Evolutionary conservation across 2,329 filamentous ascomycete genomes (phyloP).

Genomic region (Massarina eburnea): DNA sequence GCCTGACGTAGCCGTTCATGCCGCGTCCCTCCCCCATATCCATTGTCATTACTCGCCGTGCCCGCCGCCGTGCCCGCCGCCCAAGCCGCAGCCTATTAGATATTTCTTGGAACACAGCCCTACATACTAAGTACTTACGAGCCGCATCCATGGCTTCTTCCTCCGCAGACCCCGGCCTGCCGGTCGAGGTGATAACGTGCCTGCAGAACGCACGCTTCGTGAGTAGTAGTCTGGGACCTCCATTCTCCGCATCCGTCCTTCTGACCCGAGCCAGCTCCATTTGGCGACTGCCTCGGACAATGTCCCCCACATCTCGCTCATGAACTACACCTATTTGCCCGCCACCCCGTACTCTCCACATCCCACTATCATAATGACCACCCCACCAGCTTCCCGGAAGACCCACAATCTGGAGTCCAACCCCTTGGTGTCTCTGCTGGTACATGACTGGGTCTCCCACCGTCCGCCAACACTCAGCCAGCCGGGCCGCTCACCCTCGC

Average conservation of each 20-base stretch:
- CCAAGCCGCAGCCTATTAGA: no score
- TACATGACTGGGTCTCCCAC: conserved; percentile 97
- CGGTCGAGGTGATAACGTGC: conserved; percentile 83
- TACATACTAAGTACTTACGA: background rate
- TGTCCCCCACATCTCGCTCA: conserved; percentile 87
- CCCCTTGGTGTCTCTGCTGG: conserved; percentile 86
- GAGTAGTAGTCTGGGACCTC: conserved; percentile 33
- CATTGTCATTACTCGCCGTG: no score
- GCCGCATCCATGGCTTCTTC: background rate
- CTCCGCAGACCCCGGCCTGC: conserved; percentile 56
- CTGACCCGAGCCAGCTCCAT: conserved; percentile 67
- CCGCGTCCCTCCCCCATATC: no score
- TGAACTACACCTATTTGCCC: conserved; percentile 98
- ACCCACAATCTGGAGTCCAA: conserved; percentile 81
- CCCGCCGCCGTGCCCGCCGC: no score
- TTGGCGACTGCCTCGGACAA: conserved; percentile 86
- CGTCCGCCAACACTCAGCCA: conserved; percentile 72
- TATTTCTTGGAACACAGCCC: no score
- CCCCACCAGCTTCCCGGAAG: conserved; percentile 76
- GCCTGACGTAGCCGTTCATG: no score
- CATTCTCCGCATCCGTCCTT: conserved; percentile 1
- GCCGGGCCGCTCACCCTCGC: conserved; percentile 60
- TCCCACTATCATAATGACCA: conserved; percentile 84
- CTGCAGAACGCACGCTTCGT: conserved; percentile 95
- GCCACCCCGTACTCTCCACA: conserved; percentile 65